Evolutionary conservation across 140 eudicot species (phyloP), one percentile per base, ranked within the genome.

Genomic region (Flaveria floridana): DNA sequence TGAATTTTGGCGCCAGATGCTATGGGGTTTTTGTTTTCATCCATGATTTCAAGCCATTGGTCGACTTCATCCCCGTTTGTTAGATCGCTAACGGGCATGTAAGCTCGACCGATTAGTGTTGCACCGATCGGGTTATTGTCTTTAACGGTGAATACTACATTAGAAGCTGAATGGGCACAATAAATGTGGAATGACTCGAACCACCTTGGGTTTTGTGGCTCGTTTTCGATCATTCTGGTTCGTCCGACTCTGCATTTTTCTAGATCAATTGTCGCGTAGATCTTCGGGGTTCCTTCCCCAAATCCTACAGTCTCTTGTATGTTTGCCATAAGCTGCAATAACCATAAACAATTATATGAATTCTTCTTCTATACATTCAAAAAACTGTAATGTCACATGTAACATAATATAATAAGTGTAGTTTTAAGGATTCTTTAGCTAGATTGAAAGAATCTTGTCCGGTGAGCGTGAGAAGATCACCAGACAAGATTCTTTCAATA

Each of bases 161-260:
- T 48, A 9, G 85, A 78, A 57, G 96, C 92, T 37, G 41, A 42
- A 53, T 89, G 96, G 21, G 84, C 92, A 58, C 92, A 87, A 34
- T 89, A 89, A 20, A 89, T 74, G 80, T 89, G 96, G 78, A 89
- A 89, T 4, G 96, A 89, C 44, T 89, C 96, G 47, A 70, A 66
- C 96, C 96, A 89, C 65, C 76, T 76, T 3, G 96, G 96, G 62
- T 89, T 86, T 79, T 76, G 78, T 2, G 89, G 88, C 73, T 89
- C 96, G 8, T 84, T 84, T 53, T 89, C 88, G 0, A 89, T 76
- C 84, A 76, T 68, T 82, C 92, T 74, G 5, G 96, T 89, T 44
- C 96, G 73, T 19, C 96, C 96, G 72, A 86, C 96, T 73, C 96
- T 76, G 59, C 90, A 81, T 78, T 87, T 85, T 76, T 87, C 92